Evolutionary conservation across 176 grass and related monocot genomes (phyloP), one percentile per base, ranked within the genome.

Genomic region (Musa schizocarpa): DNA sequence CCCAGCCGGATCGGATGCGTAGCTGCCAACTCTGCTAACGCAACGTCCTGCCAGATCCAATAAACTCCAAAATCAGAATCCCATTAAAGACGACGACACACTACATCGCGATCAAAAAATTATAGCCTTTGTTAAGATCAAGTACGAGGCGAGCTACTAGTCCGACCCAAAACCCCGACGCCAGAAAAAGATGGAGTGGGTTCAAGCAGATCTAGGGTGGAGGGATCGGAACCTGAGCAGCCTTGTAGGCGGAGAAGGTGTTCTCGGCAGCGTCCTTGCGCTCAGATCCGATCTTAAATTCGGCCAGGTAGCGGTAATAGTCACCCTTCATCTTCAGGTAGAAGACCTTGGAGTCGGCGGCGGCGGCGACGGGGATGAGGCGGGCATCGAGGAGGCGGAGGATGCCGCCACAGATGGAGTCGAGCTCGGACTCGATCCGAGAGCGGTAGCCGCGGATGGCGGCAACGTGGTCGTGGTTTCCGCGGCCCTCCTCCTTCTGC

Each of bases 261-360:
- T 11, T 63, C 56, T 76, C 74, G 57, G 74, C 74, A 26, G 74
- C 57, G 57, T 63, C 74, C 74, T 76, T 76, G 57, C 74, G 74
- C 29, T 76, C 74, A 16, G 55, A 9, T 22, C 74, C 74, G 58
- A 58, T 50, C 74, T 76, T 76, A 58, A 76, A 76, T 57, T 76
- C 74, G 29, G 74, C 74, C 2, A 76, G 58, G 58, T 76, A 76
- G 27, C 74, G 74, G 74, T 76, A 58, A 58, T 76, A 76, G 74
- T 76, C 74, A 16, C 74, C 74, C 74, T 76, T 76, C 74, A 76
- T 76, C 74, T 76, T 76, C 17, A 76, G 74, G 29, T 76, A 76
- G 74, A 76, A 76, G 56, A 76, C 58, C 74, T 65, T 76, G 56
- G 74, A 61, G 58, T 76, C 74, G 2, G 74, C 56, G 9, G 56